Conservation (phyloP, 2,329 filamentous ascomycete genomes). For the Pseudogymnoascus sp. region DNA sequence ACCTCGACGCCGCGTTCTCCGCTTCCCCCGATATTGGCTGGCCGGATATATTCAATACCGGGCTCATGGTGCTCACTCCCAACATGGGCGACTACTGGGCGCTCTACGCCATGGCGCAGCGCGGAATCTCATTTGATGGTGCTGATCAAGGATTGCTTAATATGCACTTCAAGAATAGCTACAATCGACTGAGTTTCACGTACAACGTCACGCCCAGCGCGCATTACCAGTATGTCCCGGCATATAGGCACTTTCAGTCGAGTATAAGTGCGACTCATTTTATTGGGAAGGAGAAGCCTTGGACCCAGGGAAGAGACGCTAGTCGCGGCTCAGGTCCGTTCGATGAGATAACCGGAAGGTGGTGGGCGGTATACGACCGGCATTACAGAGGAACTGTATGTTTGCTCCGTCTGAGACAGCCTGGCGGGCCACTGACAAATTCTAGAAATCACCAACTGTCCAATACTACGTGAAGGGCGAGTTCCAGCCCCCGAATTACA, state of each 20-base stretch:
- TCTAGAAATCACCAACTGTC: slow-evolving; percentile 21
- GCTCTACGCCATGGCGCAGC: slow-evolving; percentile 72
- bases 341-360: slow-evolving; percentile 74
- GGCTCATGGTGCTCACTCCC: slow-evolving; percentile 84
- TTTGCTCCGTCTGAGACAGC: not conserved
- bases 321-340: slow-evolving; percentile 56
- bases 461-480: slow-evolving; percentile 30
- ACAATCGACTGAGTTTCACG: slow-evolving; percentile 82
- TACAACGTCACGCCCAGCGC: slow-evolving; percentile 97
- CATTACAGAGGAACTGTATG: slow-evolving; percentile 60
- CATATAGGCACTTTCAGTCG: slow-evolving; percentile 86
- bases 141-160: slow-evolving; percentile 94
- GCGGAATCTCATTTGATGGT: slow-evolving; percentile 90
- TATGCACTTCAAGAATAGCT: slow-evolving; percentile 79
- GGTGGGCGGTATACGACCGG: slow-evolving; percentile 91
- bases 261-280: slow-evolving; percentile 90
- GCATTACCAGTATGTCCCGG: slow-evolving; percentile 95
- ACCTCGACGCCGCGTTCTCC: slow-evolving; percentile 50
- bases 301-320: slow-evolving; percentile 57
- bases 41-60: slow-evolving; percentile 98
- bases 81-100: slow-evolving; percentile 83
- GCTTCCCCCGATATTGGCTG: slow-evolving; percentile 92
- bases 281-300: slow-evolving; percentile 86
- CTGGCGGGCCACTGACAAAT: not conserved
- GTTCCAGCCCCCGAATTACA: slow-evolving; percentile 24